phyloP scores from a whole-genome alignment of 768 basidiomycete genomes.

The Trametes punicea region DNA sequence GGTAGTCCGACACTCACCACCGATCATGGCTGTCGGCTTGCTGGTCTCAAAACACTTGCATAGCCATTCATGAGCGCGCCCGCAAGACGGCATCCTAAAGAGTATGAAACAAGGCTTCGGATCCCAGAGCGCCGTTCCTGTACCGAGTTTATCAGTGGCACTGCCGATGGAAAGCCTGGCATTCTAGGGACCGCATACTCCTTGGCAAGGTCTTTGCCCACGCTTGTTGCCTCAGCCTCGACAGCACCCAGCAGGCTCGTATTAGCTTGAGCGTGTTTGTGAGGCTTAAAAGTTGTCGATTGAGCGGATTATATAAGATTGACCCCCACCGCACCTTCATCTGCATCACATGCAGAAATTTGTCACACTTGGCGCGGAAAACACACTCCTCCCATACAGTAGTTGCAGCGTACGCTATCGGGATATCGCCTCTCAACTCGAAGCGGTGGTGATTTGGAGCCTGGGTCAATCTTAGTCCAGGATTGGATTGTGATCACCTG shows the following conservation, averaged over 20 bases:
- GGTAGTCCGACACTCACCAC: too few species aligned
- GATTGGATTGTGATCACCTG: too few species aligned
- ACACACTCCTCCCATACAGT: too few species aligned
- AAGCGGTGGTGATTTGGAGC: too few species aligned
- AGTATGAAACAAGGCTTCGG: not conserved
- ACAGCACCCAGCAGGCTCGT: not conserved
- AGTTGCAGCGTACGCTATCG: too few species aligned
- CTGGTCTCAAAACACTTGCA: not conserved
- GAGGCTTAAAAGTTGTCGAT: too few species aligned
- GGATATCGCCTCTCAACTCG: too few species aligned
- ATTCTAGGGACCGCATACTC: not conserved
- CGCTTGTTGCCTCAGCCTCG: not conserved
- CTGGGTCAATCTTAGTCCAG: too few species aligned
- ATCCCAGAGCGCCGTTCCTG: not conserved
- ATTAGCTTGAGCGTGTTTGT: not conserved
- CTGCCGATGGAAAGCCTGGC: not conserved
- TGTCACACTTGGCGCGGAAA: too few species aligned
- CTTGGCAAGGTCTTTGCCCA: not conserved
- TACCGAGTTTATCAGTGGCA: not conserved
- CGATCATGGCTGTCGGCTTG: too few species aligned
- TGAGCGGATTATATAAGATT: not conserved
- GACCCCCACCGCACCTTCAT: too few species aligned
- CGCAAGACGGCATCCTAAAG: not conserved
- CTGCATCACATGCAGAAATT: too few species aligned
- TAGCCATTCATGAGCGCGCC: constrained; percentile 6